Percentiles rank a stretch among this genome's conserved stretches.
Evolutionary conservation across 352 stramenopile species (phyloP).

Genomic region (Phytophthora cactorum): DNA sequence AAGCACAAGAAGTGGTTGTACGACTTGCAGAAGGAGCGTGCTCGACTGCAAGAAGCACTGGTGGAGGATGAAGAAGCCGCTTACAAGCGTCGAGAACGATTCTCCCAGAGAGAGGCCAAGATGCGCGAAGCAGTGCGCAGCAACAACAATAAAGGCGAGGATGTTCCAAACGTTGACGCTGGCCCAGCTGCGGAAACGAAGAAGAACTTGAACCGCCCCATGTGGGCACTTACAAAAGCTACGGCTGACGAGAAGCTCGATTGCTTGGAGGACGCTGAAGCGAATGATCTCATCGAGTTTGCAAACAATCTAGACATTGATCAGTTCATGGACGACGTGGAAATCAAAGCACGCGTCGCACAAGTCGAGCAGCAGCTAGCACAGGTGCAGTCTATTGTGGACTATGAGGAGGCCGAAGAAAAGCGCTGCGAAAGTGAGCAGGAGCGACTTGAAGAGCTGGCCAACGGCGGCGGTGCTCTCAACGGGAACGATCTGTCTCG

Average conservation of each 20-base stretch:
- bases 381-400: conserved; percentile 87
- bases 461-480: conserved; percentile 39
- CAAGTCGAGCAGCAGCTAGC: conserved; percentile 92
- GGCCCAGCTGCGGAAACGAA: conserved; percentile 25
- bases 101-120: conserved; percentile 80
- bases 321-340: conserved; percentile 94
- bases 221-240: conserved; percentile 93
- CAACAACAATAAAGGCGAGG: conserved; percentile 42
- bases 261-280: conserved; percentile 78
- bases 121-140: conserved; percentile 66
- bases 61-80: conserved; percentile 75
- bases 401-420: conserved; percentile 79
- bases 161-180: conserved; percentile 22
- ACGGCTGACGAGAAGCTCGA: conserved; percentile 80
- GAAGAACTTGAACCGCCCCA: conserved; percentile 63
- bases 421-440: conserved; percentile 87
- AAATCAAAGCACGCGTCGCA: conserved; percentile 81
- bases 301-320: conserved; percentile 94
- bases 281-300: conserved; percentile 94
- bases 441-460: conserved; percentile 66
- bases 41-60: conserved; percentile 82
- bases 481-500: conserved; percentile 63
- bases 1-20: conserved; percentile 94
- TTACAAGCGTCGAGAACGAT: conserved; percentile 74
- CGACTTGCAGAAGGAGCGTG: conserved; percentile 93